A percentile compares a stretch with the other conserved stretches of the same genome.
Evolutionary conservation across 2,329 filamentous ascomycete genomes (phyloP).

Genomic region (Fusarium acutatum): DNA sequence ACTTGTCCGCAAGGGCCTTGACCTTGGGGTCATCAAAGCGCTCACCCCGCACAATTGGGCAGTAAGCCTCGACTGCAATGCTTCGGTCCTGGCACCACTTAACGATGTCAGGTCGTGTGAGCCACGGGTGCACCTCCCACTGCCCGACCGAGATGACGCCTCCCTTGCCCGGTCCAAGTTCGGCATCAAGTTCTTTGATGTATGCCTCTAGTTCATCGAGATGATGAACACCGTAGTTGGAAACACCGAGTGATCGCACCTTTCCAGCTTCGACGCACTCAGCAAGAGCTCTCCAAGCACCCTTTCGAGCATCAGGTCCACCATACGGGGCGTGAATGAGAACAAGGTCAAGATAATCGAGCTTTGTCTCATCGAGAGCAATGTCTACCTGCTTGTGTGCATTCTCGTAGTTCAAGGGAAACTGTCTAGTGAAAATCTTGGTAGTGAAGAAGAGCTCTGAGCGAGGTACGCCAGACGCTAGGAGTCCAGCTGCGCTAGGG

Average conservation of each 20-base stretch:
- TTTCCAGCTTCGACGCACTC: constrained; percentile 70
- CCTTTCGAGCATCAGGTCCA: constrained; percentile 63
- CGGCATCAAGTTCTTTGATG: constrained; percentile 68
- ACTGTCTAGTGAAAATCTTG: constrained; percentile 57
- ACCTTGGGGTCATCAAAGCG: constrained; percentile 75
- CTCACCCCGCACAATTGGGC: constrained; percentile 70
- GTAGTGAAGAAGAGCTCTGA: constrained; percentile 64
- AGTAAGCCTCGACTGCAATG: constrained; percentile 71
- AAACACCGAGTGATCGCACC: constrained; percentile 69
- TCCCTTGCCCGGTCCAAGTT: constrained; percentile 69
- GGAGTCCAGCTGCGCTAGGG: constrained; percentile 56
- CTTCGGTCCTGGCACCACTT: constrained; percentile 75
- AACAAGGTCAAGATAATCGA: constrained; percentile 74
- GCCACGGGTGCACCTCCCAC: constrained; percentile 91
- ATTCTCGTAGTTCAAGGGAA: constrained; percentile 64
- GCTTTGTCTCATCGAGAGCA: constrained; percentile 68
- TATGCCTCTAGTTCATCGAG: constrained; percentile 67
- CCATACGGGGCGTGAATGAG: constrained; percentile 71
- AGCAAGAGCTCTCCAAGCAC: constrained; percentile 69
- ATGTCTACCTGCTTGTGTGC: constrained; percentile 70
- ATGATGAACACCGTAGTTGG: constrained; percentile 72
- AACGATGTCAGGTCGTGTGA: constrained; percentile 79
- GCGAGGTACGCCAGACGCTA: constrained; percentile 53
- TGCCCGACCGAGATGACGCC: constrained; percentile 85
- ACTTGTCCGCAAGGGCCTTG: constrained; percentile 72